Evolutionary conservation across 2,329 filamentous ascomycete species (phyloP).

Genomic region (Periglandula ipomoeae): DNA sequence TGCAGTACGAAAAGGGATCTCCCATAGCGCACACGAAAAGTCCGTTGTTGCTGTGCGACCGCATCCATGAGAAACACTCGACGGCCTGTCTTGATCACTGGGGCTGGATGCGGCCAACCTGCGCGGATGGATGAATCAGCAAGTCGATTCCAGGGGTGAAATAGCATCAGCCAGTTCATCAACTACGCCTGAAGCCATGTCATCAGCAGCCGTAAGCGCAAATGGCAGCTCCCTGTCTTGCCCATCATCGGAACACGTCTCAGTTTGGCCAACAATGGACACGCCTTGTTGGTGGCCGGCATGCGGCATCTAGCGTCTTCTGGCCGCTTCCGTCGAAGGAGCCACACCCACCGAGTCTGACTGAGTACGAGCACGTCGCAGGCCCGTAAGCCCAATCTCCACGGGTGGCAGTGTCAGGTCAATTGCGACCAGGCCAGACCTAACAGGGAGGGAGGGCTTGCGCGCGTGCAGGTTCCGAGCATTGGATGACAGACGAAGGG

Average conservation of each 20-base stretch:
- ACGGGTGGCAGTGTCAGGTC: neutral
- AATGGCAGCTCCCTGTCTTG: neutral
- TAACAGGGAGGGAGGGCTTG: neutral
- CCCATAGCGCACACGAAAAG: neutral
- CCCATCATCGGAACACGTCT: neutral
- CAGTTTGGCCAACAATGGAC: neutral
- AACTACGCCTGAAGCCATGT: neutral
- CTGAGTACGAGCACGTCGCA: too few species aligned
- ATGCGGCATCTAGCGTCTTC: neutral
- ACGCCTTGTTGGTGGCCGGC: neutral
- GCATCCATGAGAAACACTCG: neutral
- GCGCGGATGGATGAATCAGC: neutral
- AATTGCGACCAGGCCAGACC: neutral
- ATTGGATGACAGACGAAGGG: too few species aligned
- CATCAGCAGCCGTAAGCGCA: neutral
- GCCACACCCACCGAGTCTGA: too few species aligned
- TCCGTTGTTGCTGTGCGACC: neutral
- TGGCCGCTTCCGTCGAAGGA: constrained; percentile 2
- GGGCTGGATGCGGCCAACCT: constrained; percentile 1
- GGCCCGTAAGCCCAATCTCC: too few species aligned
- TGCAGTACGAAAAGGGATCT: neutral
- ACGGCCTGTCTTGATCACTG: neutral
- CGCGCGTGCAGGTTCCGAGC: neutral
- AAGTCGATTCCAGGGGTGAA: neutral
- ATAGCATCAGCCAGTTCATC: neutral